phyloP scores from a whole-genome alignment of 257 asterid species.

The Capsicum pubescens region DNA sequence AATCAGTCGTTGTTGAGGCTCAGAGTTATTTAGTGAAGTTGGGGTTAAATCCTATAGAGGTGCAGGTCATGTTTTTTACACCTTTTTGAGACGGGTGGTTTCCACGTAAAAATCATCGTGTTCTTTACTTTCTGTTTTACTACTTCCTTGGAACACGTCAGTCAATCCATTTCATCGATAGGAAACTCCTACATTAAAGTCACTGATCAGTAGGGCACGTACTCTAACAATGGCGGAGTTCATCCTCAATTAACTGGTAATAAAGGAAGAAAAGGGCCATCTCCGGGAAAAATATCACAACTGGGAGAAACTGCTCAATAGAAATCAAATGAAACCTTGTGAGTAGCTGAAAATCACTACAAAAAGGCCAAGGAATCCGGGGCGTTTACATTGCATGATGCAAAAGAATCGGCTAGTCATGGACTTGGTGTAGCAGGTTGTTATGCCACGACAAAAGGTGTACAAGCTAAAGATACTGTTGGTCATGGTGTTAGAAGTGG shows the following conservation, averaged over 20 bases:
- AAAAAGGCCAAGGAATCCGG: conserved; percentile 41
- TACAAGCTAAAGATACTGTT: conserved; percentile 25
- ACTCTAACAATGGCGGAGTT: background rate
- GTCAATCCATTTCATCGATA: too few species aligned
- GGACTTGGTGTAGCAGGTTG: conserved; percentile 18
- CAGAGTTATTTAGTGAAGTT: too few species aligned
- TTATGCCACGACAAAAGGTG: conserved; percentile 32
- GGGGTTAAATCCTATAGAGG: too few species aligned
- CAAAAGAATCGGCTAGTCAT: conserved; percentile 31
- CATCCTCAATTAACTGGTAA: background rate
- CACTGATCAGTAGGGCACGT: too few species aligned
- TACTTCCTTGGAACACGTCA: too few species aligned
- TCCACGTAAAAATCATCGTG: too few species aligned
- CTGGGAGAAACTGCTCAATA: conserved; percentile 48
- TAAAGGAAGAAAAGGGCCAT: conserved; percentile 10
- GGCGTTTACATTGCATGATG: conserved; percentile 16
- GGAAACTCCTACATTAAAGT: too few species aligned
- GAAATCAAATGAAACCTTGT: conserved; percentile 53
- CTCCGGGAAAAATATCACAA: conserved; percentile 54
- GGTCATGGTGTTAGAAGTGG: conserved; percentile 18
- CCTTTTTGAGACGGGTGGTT: too few species aligned
- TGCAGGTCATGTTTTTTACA: too few species aligned
- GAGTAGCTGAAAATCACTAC: conserved; percentile 51
- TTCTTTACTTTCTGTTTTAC: too few species aligned
- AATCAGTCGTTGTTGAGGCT: too few species aligned